Evolutionary conservation across 2,329 filamentous ascomycete species (phyloP).

Genomic region (Exophiala phaeomuriformis): DNA sequence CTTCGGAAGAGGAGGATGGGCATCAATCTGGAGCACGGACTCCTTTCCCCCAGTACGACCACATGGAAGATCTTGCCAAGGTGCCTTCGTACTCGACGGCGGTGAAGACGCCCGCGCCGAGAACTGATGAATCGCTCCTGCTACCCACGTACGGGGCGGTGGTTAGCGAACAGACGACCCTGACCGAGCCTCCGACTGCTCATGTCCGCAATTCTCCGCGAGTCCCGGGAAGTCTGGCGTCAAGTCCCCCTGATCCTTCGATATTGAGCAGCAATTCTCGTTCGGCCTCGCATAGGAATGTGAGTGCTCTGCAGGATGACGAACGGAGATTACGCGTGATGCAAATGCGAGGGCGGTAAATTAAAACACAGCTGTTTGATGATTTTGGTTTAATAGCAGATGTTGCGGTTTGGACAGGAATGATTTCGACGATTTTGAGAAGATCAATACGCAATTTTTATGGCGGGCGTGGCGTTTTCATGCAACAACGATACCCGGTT

Average conservation of each 20-base stretch:
- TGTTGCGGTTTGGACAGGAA: too few relatives aligned
- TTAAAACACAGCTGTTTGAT: background rate
- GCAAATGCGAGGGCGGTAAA: constrained; percentile 33
- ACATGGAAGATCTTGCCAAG: constrained; percentile 60
- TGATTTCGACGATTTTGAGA: background rate
- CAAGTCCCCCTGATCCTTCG: constrained; percentile 23
- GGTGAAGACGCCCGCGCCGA: constrained; percentile 56
- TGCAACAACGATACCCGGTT: constrained; percentile 5
- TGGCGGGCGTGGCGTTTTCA: background rate
- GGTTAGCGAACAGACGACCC: constrained; percentile 23
- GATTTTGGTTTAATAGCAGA: background rate
- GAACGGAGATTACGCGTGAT: constrained; percentile 37
- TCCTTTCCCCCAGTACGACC: constrained; percentile 42
- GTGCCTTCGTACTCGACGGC: constrained; percentile 73
- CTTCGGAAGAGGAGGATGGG: constrained; percentile 42
- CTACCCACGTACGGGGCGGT: constrained; percentile 64
- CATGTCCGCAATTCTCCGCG: constrained; percentile 33
- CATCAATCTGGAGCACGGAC: constrained; percentile 40
- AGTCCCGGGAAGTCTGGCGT: constrained; percentile 31
- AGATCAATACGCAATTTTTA: background rate
- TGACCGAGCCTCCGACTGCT: constrained; percentile 36
- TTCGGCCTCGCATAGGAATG: constrained; percentile 24
- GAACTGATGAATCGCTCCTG: constrained; percentile 32
- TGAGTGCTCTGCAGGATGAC: constrained; percentile 31
- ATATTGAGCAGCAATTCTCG: constrained; percentile 29